Base-by-base conservation (phyloP, 2,329 filamentous ascomycete genomes). In the Aspergillus viridinutans region DNA sequence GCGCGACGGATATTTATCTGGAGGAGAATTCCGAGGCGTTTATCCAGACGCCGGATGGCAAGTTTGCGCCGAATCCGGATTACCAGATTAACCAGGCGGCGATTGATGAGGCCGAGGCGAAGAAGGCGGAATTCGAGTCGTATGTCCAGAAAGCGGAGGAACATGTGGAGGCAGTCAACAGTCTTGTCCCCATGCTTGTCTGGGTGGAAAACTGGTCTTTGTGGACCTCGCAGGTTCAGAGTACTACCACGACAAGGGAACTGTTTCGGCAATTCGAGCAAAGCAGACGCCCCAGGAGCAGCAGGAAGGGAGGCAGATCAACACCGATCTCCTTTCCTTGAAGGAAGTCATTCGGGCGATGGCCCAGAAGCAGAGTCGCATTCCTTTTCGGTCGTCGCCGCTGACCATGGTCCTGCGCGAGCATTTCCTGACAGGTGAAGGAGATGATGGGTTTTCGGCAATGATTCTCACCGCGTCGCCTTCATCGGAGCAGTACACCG, bases 331-430 rank as follows among this genome's bases (percentile, higher is more conserved):
- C 4, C 70, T 80, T 8, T 72, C 76, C 0, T 61, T 80, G 50
- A 79, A 80, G 57, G 76, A 79, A 53, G 77, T 80, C 3, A 78
- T 80, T n/a, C 67, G 77, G 1, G 76, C 78, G 1, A 69, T 74
- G 53, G 65, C 75, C 0, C 55, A 53, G 23, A 67, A 65, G n/a
- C 65, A 72, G 51, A 12, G 61, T 1, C 64, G 74, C 2, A 75
- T 78, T 35, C 77, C 76, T 0, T 80, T 73, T 59, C 67, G 75
- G 49, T 74, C 75, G 1, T 77, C 74, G 7, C 67, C 74, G 0
- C 58, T 79, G 60, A 79, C 77, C 0, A 77, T 78, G 77, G 72
- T 77, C 3, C 61, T 79, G 29, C 67, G 76, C 1, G 68, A 72
- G 32, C 71, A 77, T 57, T 78, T 78, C 50, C 40, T 66, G 48